Conservation (phyloP, 805 yeast species). For the Schwanniomyces polymorphus region DNA sequence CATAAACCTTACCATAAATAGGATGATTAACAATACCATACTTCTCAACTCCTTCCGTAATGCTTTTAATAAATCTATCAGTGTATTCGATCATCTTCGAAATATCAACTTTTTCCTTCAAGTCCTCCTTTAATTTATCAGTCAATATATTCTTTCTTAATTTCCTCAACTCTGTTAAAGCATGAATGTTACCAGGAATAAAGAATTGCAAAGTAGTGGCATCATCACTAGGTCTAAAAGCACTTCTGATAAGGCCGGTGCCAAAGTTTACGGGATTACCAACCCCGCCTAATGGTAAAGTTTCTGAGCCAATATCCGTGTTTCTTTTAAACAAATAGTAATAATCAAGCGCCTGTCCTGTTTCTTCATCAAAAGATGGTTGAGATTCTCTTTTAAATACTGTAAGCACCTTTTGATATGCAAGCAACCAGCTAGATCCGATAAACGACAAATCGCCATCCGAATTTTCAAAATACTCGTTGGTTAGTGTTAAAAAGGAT, state of each 20-base stretch:
- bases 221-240: constrained; percentile 88
- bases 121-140: constrained; percentile 2
- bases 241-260: constrained; percentile 75
- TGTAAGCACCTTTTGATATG: constrained; percentile 49
- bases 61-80: constrained; percentile 35
- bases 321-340: constrained; percentile 70
- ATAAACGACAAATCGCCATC: constrained; percentile 48
- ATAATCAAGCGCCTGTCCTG: constrained; percentile 49
- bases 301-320: constrained; percentile 78
- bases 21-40: constrained; percentile 71
- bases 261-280: constrained; percentile 80
- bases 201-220: constrained; percentile 78
- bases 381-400: constrained; percentile 60
- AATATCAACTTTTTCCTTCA: constrained; percentile 4
- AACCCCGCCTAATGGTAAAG: constrained; percentile 71
- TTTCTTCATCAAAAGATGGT: constrained; percentile 55
- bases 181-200: constrained; percentile 82
- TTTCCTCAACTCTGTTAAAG: constrained; percentile 60
- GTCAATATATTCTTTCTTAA: constrained; percentile 22
- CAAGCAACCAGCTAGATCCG: constrained; percentile 55
- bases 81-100: constrained; percentile 20
- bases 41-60: constrained; percentile 57
- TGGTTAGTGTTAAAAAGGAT: constrained; percentile 71
- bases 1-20: constrained; percentile 72
- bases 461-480: constrained; percentile 64